phyloP scores from a whole-genome alignment of 192 early-diverging fungal genomes.

The Coemansia sp. region DNA sequence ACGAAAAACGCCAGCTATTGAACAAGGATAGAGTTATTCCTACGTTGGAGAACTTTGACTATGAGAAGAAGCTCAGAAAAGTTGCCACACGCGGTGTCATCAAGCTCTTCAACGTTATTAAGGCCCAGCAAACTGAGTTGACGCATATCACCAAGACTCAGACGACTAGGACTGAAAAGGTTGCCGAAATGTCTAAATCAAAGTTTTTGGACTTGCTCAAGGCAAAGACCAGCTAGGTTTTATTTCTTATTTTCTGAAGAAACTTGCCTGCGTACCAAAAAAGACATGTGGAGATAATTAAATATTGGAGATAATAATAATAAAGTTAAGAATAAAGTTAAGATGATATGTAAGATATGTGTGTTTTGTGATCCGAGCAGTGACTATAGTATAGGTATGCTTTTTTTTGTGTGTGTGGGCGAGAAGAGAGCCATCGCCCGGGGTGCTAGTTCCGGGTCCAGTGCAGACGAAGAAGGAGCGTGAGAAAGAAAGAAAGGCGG shows the following conservation, averaged over 20 bases:
- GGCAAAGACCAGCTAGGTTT: conserved; percentile 37
- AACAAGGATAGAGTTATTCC: conserved; percentile 76
- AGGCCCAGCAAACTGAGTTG: conserved; percentile 80
- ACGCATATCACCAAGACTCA: conserved; percentile 29
- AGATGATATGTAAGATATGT: conserved; percentile 14
- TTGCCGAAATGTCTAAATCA: conserved; percentile 63
- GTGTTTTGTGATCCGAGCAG: not conserved
- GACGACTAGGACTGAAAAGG: conserved; percentile 66
- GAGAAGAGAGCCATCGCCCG: not conserved
- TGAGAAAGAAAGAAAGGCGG: not conserved
- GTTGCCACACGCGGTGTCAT: conserved; percentile 93
- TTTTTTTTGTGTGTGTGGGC: not conserved
- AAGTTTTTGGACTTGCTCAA: conserved; percentile 78
- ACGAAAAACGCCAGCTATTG: conserved; percentile 70
- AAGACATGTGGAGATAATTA: not conserved
- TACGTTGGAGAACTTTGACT: conserved; percentile 76
- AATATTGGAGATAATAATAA: not conserved
- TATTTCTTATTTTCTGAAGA: not conserved
- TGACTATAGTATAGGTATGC: conserved; percentile 8
- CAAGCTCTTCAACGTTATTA: conserved; percentile 93
- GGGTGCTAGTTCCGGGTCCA: not conserved
- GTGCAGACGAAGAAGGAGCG: not conserved
- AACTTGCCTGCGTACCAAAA: not conserved
- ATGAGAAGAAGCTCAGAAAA: conserved; percentile 90
- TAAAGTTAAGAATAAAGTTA: conserved; percentile 11